Conservation (phyloP, 2,329 filamentous ascomycete genomes). For the Curvularia hawaiiensis region DNA sequence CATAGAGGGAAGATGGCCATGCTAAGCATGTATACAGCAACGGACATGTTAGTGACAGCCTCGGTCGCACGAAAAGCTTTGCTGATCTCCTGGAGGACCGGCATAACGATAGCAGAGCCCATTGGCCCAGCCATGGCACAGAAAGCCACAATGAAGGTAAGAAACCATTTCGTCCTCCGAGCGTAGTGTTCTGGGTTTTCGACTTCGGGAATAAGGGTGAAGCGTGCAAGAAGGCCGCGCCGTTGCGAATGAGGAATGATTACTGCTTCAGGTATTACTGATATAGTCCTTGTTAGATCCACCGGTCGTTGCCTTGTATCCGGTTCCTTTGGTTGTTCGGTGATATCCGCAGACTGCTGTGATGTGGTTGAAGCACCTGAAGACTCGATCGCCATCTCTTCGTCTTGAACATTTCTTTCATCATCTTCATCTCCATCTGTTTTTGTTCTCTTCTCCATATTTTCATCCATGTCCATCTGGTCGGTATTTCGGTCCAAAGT, state of each 20-base stretch:
- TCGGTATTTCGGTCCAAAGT: conserved; percentile 1
- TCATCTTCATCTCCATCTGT: too few species aligned
- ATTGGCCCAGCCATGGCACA: conserved; percentile 80
- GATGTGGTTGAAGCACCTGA: conserved; percentile 32
- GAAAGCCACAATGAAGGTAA: conserved; percentile 77
- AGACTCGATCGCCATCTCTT: conserved; percentile 28
- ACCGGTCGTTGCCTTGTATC: conserved; percentile 18
- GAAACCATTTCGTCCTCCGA: conserved; percentile 78
- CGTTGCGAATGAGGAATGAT: conserved; percentile 61
- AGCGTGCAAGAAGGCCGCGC: conserved; percentile 72
- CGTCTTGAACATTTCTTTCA: conserved; percentile 9
- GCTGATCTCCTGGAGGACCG: conserved; percentile 44
- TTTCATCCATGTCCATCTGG: neutral
- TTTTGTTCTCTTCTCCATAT: neutral
- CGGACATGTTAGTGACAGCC: conserved; percentile 47
- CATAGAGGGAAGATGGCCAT: conserved; percentile 51
- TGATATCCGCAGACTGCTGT: conserved; percentile 20
- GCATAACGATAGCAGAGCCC: conserved; percentile 83
- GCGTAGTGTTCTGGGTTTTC: conserved; percentile 76
- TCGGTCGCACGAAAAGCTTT: conserved; percentile 37
- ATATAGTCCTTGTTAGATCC: conserved; percentile 34
- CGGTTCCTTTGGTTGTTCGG: conserved; percentile 1
- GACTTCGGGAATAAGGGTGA: conserved; percentile 79
- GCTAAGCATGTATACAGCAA: conserved; percentile 50
- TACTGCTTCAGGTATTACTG: conserved; percentile 48